phyloP scores from a whole-genome alignment of 768 basidiomycete genomes.

The Pleurotus salmoneostramineus region DNA sequence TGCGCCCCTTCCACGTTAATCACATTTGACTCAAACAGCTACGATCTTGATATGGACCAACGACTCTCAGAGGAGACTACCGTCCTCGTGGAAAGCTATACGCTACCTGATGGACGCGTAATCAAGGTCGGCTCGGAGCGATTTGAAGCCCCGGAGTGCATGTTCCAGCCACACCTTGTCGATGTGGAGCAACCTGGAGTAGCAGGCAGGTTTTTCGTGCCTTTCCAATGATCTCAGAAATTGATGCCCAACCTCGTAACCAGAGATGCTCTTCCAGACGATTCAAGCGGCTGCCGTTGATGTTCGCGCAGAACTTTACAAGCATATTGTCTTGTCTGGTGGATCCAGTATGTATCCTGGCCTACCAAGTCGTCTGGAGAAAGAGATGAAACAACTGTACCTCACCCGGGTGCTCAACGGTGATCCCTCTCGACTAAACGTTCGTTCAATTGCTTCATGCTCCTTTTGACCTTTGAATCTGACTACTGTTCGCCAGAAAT shows the following conservation, averaged over 20 bases:
- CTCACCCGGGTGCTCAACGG: slow-evolving; percentile 84
- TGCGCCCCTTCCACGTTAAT: too few species aligned
- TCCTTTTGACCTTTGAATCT: background rate
- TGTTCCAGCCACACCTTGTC: slow-evolving; percentile 99
- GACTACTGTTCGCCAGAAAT: slow-evolving; percentile 64
- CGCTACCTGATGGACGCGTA: slow-evolving; percentile 92
- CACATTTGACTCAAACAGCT: slow-evolving; percentile 40
- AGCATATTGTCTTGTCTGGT: slow-evolving; percentile 96
- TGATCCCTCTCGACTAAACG: slow-evolving; percentile 81
- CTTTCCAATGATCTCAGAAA: background rate
- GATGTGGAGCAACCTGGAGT: slow-evolving; percentile 96
- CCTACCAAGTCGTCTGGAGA: slow-evolving; percentile 92
- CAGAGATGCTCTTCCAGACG: slow-evolving; percentile 95
- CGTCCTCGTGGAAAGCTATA: slow-evolving; percentile 92
- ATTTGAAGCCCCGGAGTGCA: slow-evolving; percentile 98
- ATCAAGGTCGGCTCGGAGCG: slow-evolving; percentile 99
- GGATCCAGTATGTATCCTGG: slow-evolving; percentile 99
- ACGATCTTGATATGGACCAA: slow-evolving; percentile 95
- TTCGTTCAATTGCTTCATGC: slow-evolving; percentile 34
- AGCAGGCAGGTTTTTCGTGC: slow-evolving; percentile 56
- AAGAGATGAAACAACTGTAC: slow-evolving; percentile 99
- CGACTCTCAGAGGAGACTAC: slow-evolving; percentile 95
- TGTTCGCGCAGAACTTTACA: slow-evolving; percentile 87
- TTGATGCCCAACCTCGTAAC: background rate
- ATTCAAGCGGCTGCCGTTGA: slow-evolving; percentile 92